Evolutionary conservation across 2,329 filamentous ascomycete genomes (phyloP).

Genomic region (Nectriaceae sp.): DNA sequence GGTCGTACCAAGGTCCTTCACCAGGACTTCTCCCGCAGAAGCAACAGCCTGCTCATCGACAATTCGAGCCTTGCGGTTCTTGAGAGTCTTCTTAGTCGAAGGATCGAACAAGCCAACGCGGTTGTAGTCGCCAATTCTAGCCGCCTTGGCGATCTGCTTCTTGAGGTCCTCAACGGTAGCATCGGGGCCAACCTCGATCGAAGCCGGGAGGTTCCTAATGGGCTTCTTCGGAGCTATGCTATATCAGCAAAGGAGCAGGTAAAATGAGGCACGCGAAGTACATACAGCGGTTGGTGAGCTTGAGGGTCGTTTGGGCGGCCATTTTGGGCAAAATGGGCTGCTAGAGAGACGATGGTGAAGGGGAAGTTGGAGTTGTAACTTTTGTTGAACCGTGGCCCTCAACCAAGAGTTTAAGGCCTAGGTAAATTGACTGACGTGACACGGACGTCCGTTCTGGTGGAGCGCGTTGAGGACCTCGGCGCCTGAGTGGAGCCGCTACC

Average conservation of each 20-base stretch:
- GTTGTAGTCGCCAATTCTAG: conserved; percentile 57
- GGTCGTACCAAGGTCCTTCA: conserved; percentile 86
- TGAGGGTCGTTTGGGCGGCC: conserved; percentile 39
- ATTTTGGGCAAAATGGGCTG: conserved; percentile 21
- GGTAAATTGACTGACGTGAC: not conserved
- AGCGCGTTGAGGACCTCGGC: not conserved
- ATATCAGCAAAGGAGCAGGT: conserved; percentile 2
- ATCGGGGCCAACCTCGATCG: conserved; percentile 49
- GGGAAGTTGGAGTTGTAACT: not conserved
- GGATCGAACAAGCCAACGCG: conserved; percentile 65
- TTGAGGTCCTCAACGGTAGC: conserved; percentile 64
- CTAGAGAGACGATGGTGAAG: conserved; percentile 5
- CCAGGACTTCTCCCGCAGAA: conserved; percentile 63
- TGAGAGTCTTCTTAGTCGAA: conserved; percentile 61
- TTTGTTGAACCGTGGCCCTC: too few species aligned
- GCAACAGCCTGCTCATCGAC: conserved; percentile 50
- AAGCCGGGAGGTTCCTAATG: conserved; percentile 55
- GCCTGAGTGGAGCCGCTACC: not conserved
- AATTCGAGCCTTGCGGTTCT: conserved; percentile 59
- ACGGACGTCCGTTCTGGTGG: not conserved
- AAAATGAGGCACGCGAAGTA: not conserved
- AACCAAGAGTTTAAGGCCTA: too few species aligned
- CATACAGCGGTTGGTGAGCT: conserved; percentile 45
- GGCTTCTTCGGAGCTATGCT: conserved; percentile 48
- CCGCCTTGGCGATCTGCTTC: conserved; percentile 51